These are phyloP conservation scores for Penicillium sp. DNA, from an alignment of 2,329 filamentous ascomycete species.

Conservation along the genomic window DNA sequence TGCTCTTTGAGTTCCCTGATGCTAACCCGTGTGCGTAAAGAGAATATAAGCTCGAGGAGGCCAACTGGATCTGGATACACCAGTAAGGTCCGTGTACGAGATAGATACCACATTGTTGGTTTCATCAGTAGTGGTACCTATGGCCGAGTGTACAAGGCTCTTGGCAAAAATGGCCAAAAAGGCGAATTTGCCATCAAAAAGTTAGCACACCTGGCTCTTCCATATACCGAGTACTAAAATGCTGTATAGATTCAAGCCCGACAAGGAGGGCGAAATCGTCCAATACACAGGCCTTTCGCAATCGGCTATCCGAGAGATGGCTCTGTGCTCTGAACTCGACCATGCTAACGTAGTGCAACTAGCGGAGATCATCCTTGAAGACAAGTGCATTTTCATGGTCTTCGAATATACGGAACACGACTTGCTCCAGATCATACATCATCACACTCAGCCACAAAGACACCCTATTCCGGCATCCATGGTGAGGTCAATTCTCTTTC, in stretches of 20 bases:
- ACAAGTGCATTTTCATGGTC: slow-evolving; percentile 99
- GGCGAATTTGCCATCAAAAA: slow-evolving; percentile 99
- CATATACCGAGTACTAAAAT: slow-evolving; percentile 23
- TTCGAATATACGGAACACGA: slow-evolving; percentile 99
- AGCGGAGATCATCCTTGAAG: slow-evolving; percentile 94
- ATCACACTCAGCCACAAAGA: slow-evolving; percentile 87
- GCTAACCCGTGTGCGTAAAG: slow-evolving; percentile 38
- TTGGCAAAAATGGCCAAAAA: slow-evolving; percentile 71
- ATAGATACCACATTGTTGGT: slow-evolving; percentile 94
- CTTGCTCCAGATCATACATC: slow-evolving; percentile 95
- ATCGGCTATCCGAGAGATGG: slow-evolving; percentile 96
- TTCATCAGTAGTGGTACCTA: slow-evolving; percentile 99
- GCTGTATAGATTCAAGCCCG: slow-evolving; percentile 76
- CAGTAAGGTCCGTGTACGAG: slow-evolving; percentile 83
- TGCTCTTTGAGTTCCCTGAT: slow-evolving; percentile 4
- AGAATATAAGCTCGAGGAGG: slow-evolving; percentile 43
- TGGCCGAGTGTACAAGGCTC: slow-evolving; percentile 95
- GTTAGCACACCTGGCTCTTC: slow-evolving; percentile 50
- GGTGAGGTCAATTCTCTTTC: slow-evolving; percentile 89
- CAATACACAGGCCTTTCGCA: slow-evolving; percentile 98
- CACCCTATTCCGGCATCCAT: slow-evolving; percentile 87
- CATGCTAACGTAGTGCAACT: slow-evolving; percentile 90
- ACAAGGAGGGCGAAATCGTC: slow-evolving; percentile 94
- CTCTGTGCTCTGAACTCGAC: slow-evolving; percentile 86
- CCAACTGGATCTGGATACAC: slow-evolving; percentile 58